Base-by-base conservation (phyloP, 768 basidiomycete genomes). In the Chalciporus pseudorubinellus region DNA sequence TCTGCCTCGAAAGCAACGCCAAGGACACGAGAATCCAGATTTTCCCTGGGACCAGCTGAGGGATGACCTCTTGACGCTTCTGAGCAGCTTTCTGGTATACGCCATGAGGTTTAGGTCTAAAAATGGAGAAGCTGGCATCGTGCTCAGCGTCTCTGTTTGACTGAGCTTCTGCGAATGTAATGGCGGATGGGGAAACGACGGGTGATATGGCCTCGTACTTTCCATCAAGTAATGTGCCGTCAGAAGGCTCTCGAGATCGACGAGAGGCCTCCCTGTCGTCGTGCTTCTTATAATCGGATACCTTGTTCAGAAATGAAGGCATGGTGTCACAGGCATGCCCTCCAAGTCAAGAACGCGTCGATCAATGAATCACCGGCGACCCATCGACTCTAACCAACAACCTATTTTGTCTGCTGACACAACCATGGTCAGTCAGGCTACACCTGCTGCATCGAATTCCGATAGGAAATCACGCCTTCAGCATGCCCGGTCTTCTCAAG, bases 301-400 rank as follows among this genome's bases (percentile, higher is more conserved):
- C 83, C 64, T 86, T 89, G 69, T 84, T 81, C 63, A 89, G 69
- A 74, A 89, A 87, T 55, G 84, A 84, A 68, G 85, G 73, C 77
- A 78, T 78, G 38, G 60, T 60, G 60, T 57, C 43, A 29, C 26
- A 21, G 61, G 50, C 57, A 57, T 40, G 61, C 51, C 52, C 53
- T n/a, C n/a, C n/a, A n/a, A n/a, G n/a, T 43, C 29, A 38, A n/a
- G 40, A n/a, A 39, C 31, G 59, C 41, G 53, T 46, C 44, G 48
- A 44, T 58, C 46, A 60, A 24, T 24, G 24, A 24, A n/a, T n/a
- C n/a, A n/a, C n/a, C n/a, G n/a, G n/a, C n/a, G n/a, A n/a, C n/a
- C n/a, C n/a, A n/a, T n/a, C n/a, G n/a, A n/a, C n/a, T n/a, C n/a
- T n/a, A n/a, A n/a, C n/a, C n/a, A n/a, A n/a, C n/a, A n/a, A n/a